Evolutionary conservation across 192 early-diverging fungal genomes (phyloP).

Genomic region (Backusella westeae): DNA sequence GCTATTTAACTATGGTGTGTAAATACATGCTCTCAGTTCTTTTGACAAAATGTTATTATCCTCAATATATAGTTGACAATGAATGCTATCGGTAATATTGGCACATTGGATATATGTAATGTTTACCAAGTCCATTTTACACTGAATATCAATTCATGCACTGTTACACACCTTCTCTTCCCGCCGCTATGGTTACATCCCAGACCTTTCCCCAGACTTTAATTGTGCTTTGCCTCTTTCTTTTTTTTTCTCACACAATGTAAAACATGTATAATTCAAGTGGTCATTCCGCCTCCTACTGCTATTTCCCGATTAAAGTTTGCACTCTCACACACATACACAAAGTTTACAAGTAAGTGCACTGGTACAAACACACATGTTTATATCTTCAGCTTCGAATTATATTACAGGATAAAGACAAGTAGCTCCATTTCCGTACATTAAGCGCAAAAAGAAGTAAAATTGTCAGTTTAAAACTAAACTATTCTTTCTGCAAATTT

Average conservation of each 20-base stretch:
- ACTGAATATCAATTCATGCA: neutral
- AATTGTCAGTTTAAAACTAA: slow-evolving; percentile 1
- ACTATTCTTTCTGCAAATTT: neutral
- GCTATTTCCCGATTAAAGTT: slow-evolving; percentile 1
- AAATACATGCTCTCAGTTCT: neutral
- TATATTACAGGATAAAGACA: slow-evolving; percentile 1
- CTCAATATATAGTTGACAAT: neutral
- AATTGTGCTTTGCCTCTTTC: neutral
- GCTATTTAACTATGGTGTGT: neutral
- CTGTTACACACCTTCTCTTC: neutral
- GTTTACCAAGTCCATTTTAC: neutral
- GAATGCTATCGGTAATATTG: neutral
- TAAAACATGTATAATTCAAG: neutral
- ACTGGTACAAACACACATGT: neutral
- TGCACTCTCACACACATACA: neutral
- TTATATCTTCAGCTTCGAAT: neutral
- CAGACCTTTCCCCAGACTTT: slow-evolving; percentile 3
- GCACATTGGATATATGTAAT: neutral
- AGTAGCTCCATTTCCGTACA: slow-evolving; percentile 4
- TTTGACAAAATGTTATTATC: neutral
- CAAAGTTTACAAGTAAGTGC: neutral
- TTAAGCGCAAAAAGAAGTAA: slow-evolving; percentile 2
- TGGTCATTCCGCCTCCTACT: neutral
- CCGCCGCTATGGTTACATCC: neutral
- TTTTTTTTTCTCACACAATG: neutral